Base-by-base conservation (phyloP, 179 eudicot genomes). In the Kewa caespitosa region DNA sequence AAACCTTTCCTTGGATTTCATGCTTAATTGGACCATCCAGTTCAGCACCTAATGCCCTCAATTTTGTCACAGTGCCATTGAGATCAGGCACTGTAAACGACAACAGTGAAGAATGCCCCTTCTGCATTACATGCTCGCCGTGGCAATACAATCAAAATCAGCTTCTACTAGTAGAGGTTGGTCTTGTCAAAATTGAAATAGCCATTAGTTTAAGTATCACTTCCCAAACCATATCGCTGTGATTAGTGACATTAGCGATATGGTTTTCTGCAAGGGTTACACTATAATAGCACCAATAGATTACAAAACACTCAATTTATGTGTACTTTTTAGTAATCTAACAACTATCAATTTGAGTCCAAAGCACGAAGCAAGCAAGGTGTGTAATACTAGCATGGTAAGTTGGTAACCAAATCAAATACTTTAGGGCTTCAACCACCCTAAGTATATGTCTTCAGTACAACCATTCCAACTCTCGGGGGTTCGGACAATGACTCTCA, bases 1-100 rank as follows among this genome's bases (percentile, higher is more conserved):
- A 77, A 69, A 92, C 97, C 97, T 94, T 92, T 46, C 98, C 98
- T 81, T 94, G 91, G 74, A 89, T 82, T 82, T 94, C 97, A 70
- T 92, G 83, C 74, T 92, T 94, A 77, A 92, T 88, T 27, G 96
- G 88, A 52, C 97, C 98, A 81, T 94, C 98, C 74, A 94, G 69
- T 80, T 90, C 93, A 30, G 96, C 98, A n/a, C 98, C 97, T 82
- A 94, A 86, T 59, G 88, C 85, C 86, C 85, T 84, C 74, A 92
- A 78, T 60, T 92, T 94, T 38, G 90, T 76, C 77, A 92, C 96
- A 0, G 96, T 82, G 36, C 31, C 82, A 70, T 86, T 85, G 36
- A 94, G 88, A 84, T 94, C 94, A 11, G 92, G 82, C 69, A 94
- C 97, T 8, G 94, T 89, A 46, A 94, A 94, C 42, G 98, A 94